Percentiles rank a stretch among this genome's conserved stretches.
Conservation (phyloP, 1,139 yeast species). For the Debaryomyces nepalensis region DNA sequence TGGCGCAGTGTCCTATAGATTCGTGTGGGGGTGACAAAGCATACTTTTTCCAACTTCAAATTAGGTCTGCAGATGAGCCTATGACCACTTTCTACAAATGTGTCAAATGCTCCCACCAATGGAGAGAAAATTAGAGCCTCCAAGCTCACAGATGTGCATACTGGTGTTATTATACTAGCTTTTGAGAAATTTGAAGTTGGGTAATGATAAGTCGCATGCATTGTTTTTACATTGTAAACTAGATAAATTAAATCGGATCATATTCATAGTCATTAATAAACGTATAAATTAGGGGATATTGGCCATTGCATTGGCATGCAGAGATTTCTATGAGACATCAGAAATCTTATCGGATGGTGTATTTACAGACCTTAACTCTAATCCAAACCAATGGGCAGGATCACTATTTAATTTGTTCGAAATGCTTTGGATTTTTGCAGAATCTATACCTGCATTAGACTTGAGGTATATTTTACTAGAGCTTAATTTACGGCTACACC, state of each 20-base stretch:
- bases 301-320: background rate
- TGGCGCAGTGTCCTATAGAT: slow-evolving; percentile 88
- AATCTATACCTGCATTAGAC: background rate
- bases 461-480: slow-evolving; percentile 1
- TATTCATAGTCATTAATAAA: slow-evolving; percentile 3
- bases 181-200: no score
- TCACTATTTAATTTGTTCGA: slow-evolving; percentile 18
- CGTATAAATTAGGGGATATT: background rate
- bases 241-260: slow-evolving; percentile 2
- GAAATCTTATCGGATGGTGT: background rate
- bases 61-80: slow-evolving; percentile 89
- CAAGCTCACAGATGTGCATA: background rate
- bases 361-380: slow-evolving; percentile 19
- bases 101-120: slow-evolving; percentile 88
- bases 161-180: no score
- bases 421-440: slow-evolving; percentile 9
- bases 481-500: background rate
- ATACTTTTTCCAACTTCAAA: slow-evolving; percentile 94
- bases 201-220: background rate
- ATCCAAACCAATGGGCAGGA: slow-evolving; percentile 25
- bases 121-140: slow-evolving; percentile 84
- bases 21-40: slow-evolving; percentile 89
- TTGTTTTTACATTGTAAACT: slow-evolving; percentile 5
- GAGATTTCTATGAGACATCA: background rate
- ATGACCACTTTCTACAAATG: slow-evolving; percentile 97